Conservation (phyloP, 2,329 filamentous ascomycete genomes). For the Xylaria sp. region DNA sequence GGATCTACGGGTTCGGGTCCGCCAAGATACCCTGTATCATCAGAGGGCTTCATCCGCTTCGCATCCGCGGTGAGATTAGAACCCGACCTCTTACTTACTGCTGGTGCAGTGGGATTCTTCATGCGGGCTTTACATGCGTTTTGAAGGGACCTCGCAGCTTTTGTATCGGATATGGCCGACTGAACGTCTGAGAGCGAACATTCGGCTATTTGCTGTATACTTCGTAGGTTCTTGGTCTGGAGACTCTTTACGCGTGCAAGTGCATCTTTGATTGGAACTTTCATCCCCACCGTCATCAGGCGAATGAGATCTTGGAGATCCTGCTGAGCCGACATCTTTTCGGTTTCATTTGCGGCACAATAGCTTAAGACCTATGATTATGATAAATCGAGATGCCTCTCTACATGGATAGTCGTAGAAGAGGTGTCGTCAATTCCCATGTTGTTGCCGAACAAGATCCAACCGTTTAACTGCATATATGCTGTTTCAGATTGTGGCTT, state of each 20-base stretch:
- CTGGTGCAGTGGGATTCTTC: conserved; percentile 50
- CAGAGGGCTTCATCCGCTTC: conserved; percentile 50
- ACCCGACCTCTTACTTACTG: conserved; percentile 49
- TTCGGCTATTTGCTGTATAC: conserved; percentile 65
- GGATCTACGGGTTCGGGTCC: conserved; percentile 55
- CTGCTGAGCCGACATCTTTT: conserved; percentile 63
- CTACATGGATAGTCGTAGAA: neutral
- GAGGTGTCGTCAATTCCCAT: neutral
- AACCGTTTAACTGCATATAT: conserved; percentile 1
- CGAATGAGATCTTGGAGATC: conserved; percentile 71
- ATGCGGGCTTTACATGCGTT: conserved; percentile 64
- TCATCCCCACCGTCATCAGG: conserved; percentile 65
- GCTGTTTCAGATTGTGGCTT: neutral
- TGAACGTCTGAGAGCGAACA: conserved; percentile 57
- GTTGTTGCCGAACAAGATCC: neutral
- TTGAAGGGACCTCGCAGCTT: conserved; percentile 61
- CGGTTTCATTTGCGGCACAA: neutral
- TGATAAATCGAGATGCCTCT: conserved; percentile 8
- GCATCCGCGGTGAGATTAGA: conserved; percentile 40
- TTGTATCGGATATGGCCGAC: conserved; percentile 58
- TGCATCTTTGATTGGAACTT: conserved; percentile 66
- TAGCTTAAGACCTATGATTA: neutral
- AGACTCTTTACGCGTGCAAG: conserved; percentile 68
- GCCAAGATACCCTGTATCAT: conserved; percentile 43
- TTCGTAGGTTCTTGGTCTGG: conserved; percentile 63